Conservation (phyloP, 352 stramenopile species). For the Globisporangium canariense region DNA sequence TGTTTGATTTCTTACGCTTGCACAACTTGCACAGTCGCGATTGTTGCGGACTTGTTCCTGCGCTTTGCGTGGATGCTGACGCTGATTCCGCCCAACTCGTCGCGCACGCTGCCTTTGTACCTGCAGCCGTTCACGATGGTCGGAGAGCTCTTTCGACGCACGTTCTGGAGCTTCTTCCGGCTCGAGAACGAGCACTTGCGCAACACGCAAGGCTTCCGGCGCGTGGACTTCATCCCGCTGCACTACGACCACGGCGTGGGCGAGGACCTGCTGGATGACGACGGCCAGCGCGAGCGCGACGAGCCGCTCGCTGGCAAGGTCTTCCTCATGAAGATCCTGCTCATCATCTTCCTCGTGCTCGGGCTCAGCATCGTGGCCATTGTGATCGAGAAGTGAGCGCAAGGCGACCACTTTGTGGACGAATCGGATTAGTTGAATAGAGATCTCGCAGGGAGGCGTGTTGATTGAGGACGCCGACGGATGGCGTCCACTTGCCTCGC, state of each 20-base stretch:
- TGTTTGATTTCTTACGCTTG: too few species aligned
- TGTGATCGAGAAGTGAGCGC: slow-evolving; percentile 31
- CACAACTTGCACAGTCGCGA: too few species aligned
- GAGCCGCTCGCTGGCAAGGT: slow-evolving; percentile 40
- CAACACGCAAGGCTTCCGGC: slow-evolving; percentile 83
- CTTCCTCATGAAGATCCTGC: slow-evolving; percentile 50
- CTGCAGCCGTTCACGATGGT: slow-evolving; percentile 86
- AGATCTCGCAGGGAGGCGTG: too few species aligned
- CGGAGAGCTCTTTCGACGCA: slow-evolving; percentile 63
- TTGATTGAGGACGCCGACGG: too few species aligned
- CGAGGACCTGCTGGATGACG: background rate
- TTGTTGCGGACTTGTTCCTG: slow-evolving; percentile 66
- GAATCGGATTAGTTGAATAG: too few species aligned
- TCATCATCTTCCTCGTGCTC: slow-evolving; percentile 30
- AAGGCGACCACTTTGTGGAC: too few species aligned
- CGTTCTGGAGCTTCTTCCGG: slow-evolving; percentile 85
- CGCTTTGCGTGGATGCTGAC: slow-evolving; percentile 82
- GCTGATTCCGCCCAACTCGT: slow-evolving; percentile 16
- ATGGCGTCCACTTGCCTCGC: too few species aligned
- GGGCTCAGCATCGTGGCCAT: slow-evolving; percentile 50
- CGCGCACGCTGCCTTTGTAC: slow-evolving; percentile 34
- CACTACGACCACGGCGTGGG: slow-evolving; percentile 63
- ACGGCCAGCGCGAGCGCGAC: too few species aligned
- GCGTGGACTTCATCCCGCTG: slow-evolving; percentile 80
- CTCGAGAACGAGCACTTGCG: slow-evolving; percentile 86